A percentile compares a stretch with the other conserved stretches of the same genome.
These are phyloP conservation scores for Sporodiniella umbellata DNA, from an alignment of 371 early-diverging fungal genomes.

Conservation along the genomic window DNA sequence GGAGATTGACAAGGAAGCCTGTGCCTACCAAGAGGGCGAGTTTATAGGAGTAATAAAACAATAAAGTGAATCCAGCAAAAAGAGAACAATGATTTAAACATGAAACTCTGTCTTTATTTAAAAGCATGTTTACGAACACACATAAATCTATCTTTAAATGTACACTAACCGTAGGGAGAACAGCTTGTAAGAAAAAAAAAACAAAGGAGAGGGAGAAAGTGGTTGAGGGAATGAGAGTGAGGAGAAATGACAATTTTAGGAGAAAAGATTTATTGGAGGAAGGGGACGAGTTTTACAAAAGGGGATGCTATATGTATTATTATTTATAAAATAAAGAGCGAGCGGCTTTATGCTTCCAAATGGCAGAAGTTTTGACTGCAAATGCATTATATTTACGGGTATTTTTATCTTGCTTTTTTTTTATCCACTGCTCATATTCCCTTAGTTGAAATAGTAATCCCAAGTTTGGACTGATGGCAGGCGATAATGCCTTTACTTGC, in stretches of 20 bases:
- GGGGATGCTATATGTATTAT: neutral
- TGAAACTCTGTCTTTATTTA: too few relatives aligned
- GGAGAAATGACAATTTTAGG: too few relatives aligned
- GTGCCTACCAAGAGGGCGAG: constrained; percentile 16
- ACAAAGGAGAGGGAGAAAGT: too few relatives aligned
- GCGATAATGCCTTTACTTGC: constrained; percentile 68
- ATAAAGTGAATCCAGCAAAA: neutral
- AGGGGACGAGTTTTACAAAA: neutral
- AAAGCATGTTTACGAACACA: too few relatives aligned
- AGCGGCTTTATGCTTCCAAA: neutral
- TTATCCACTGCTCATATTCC: constrained; percentile 58
- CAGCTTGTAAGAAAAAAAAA: too few relatives aligned
- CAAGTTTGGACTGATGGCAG: constrained; percentile 80
- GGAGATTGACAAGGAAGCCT: constrained; percentile 19
- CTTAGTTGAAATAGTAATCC: constrained; percentile 73
- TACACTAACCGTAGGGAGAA: too few relatives aligned
- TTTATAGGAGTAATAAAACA: constrained; percentile 9
- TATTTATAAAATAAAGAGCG: neutral
- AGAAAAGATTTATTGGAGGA: too few relatives aligned
- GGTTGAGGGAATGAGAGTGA: too few relatives aligned
- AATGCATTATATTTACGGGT: neutral
- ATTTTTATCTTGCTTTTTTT: neutral
- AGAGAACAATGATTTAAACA: too few relatives aligned
- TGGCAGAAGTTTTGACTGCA: neutral
- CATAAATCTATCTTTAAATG: too few relatives aligned